Evolutionary conservation across 1,284 basidiomycete genomes (phyloP), one percentile per base, ranked within the genome.

Genomic region (Microbotryum violaceum): DNA sequence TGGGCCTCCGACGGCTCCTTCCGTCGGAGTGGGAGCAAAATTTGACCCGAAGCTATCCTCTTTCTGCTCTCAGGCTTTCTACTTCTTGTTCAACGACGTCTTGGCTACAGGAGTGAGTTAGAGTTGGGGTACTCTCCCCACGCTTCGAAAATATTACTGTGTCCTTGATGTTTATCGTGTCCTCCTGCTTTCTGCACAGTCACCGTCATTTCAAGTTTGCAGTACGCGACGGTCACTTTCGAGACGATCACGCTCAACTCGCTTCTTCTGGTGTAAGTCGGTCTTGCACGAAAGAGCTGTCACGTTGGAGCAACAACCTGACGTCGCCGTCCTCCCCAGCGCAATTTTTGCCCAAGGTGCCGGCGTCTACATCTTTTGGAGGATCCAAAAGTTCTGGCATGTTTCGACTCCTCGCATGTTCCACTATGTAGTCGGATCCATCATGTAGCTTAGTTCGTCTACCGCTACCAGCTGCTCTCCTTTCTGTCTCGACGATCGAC

Each of bases 321-420:
- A 42, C 37, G 4, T 18, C 12, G 16, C 21, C 31, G 53, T 18
- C 18, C 18, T 57, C 14, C n/a, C n/a, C 29, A 42, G 51, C 37
- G 37, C 14, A 42, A 53, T 63, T 31, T 71, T 64, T 1, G 73
- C 73, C 2, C 72, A 74, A 42, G 66, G 53, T 12, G 64, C 55
- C 27, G 84, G 85, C 65, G 88, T 86, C 2, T 78, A 87, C 48
- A 83, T 80, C 0, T 89, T 86, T 73, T 90, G 88, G 87, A 85
- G 85, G 69, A 82, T 91, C 58, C 89, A 92, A 75, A 80, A 78
- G 58, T 82, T 85, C 63, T 88, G 81, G 79, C 85, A 85, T 74
- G 82, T 91, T 1, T 47, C 29, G 27, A 64, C 62, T 4, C 58
- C 58, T 56, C 64, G 62, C 2, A 66, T 66, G 65, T 70, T 74